A percentile compares a stretch with the other conserved stretches of the same genome.
Evolutionary conservation across 2,329 filamentous ascomycete species (phyloP).

Genomic region (Cadophora sp.): DNA sequence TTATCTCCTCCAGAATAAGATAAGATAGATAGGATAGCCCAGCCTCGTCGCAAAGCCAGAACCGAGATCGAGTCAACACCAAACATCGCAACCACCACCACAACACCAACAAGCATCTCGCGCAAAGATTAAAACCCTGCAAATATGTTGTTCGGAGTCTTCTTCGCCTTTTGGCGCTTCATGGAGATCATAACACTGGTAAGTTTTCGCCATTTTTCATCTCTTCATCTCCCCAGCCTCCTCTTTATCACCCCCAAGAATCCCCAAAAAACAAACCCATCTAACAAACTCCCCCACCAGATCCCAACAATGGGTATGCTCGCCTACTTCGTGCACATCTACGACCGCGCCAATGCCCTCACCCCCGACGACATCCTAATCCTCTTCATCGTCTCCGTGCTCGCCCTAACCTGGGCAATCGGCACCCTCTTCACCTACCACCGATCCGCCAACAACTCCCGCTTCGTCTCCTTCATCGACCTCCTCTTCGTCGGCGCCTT

Average conservation of each 20-base stretch:
- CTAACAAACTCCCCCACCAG: conserved; percentile 47
- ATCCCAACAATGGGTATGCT: conserved; percentile 72
- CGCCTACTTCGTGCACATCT: conserved; percentile 69
- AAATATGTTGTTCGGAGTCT: conserved; percentile 66
- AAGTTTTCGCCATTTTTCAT: conserved; percentile 42
- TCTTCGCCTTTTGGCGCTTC: conserved; percentile 69
- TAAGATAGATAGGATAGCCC: not conserved
- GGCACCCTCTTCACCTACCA: conserved; percentile 72
- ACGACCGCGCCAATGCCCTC: conserved; percentile 61
- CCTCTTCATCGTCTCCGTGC: conserved; percentile 70
- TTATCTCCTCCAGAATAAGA: not conserved
- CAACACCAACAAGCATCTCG: conserved; percentile 8
- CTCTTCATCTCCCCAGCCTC: not conserved
- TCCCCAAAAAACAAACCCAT: not conserved
- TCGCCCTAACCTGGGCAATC: conserved; percentile 68
- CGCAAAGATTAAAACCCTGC: conserved; percentile 14
- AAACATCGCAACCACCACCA: conserved; percentile 2
- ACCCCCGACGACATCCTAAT: conserved; percentile 69
- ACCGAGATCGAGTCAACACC: not conserved
- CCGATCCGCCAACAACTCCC: conserved; percentile 65
- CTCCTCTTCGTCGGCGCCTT: conserved; percentile 67
- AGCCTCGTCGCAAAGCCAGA: not conserved
- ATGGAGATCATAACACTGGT: conserved; percentile 69
- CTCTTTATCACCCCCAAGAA: too few relatives aligned
- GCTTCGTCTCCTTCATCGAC: conserved; percentile 66